phyloP scores from a whole-genome alignment of 73 alveolate species.

The Diophrys appendiculata region DNA sequence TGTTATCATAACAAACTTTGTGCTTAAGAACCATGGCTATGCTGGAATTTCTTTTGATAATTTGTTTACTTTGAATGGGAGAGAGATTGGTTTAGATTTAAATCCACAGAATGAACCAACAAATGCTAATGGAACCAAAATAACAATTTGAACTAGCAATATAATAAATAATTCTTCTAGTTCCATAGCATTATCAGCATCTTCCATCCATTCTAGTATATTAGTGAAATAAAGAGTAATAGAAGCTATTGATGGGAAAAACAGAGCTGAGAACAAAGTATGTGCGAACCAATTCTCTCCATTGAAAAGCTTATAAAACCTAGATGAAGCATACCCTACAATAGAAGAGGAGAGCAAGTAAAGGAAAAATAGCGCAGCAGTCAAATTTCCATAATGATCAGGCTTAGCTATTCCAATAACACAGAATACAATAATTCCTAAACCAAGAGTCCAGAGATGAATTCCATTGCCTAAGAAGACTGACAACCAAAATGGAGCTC shows the following conservation, averaged over 20 bases:
- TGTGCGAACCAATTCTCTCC: background rate
- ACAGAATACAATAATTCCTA: background rate
- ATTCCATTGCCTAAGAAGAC: background rate
- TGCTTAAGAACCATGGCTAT: too few relatives aligned
- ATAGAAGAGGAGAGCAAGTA: background rate
- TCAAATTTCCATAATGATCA: background rate
- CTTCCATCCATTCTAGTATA: background rate
- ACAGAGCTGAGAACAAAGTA: background rate
- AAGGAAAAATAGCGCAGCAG: too few relatives aligned
- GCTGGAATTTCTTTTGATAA: too few relatives aligned
- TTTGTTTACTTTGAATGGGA: too few relatives aligned
- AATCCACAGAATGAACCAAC: too few relatives aligned
- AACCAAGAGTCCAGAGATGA: background rate
- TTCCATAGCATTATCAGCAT: too few relatives aligned
- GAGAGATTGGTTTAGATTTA: too few relatives aligned
- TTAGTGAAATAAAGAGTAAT: background rate
- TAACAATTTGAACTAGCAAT: too few relatives aligned
- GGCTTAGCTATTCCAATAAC: background rate
- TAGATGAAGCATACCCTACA: background rate
- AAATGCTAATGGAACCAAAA: too few relatives aligned
- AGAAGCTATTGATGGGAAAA: background rate
- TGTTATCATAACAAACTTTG: too few relatives aligned
- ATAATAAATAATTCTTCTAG: too few relatives aligned
- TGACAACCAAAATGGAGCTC: background rate
- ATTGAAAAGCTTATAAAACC: background rate